phyloP scores from a whole-genome alignment of 306 rosid species.

The Macrotyloma uniflorum region DNA sequence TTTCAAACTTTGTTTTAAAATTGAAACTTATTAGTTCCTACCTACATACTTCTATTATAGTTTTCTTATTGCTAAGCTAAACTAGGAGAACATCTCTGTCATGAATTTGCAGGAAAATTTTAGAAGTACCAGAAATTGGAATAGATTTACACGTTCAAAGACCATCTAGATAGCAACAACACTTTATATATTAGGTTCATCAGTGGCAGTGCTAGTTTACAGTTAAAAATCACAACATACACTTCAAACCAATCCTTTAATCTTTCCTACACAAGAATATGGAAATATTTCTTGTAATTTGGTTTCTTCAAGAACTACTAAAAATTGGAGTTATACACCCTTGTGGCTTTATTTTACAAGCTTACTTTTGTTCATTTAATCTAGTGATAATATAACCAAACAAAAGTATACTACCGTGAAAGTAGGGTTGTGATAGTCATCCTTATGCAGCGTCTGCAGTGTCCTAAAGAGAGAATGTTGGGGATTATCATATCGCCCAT shows the following conservation, averaged over 20 bases:
- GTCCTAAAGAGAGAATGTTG: constrained; percentile 74
- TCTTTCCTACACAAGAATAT: not conserved
- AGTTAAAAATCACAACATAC: constrained; percentile 14
- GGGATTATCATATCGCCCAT: constrained; percentile 94
- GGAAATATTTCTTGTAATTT: not conserved
- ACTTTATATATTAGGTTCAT: not conserved
- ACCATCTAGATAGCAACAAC: not conserved
- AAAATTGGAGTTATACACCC: not conserved
- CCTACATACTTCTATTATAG: constrained; percentile 15
- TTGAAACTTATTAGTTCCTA: not conserved
- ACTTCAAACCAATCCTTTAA: not conserved
- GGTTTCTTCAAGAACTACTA: not conserved
- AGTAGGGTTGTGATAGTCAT: constrained; percentile 96
- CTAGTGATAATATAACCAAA: constrained; percentile 30
- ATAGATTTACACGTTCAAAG: not conserved
- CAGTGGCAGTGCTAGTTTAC: not conserved
- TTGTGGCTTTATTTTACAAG: not conserved
- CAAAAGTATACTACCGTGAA: constrained; percentile 63
- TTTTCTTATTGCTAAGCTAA: constrained; percentile 7
- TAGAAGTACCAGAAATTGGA: not conserved
- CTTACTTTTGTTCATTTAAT: not conserved
- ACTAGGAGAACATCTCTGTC: not conserved
- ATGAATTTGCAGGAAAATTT: not conserved
- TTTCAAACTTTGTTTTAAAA: constrained; percentile 5
- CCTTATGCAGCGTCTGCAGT: constrained; percentile 79